These are phyloP conservation scores for Pleurotus eryngii DNA, from an alignment of 768 basidiomycete species.

Conservation along the genomic window DNA sequence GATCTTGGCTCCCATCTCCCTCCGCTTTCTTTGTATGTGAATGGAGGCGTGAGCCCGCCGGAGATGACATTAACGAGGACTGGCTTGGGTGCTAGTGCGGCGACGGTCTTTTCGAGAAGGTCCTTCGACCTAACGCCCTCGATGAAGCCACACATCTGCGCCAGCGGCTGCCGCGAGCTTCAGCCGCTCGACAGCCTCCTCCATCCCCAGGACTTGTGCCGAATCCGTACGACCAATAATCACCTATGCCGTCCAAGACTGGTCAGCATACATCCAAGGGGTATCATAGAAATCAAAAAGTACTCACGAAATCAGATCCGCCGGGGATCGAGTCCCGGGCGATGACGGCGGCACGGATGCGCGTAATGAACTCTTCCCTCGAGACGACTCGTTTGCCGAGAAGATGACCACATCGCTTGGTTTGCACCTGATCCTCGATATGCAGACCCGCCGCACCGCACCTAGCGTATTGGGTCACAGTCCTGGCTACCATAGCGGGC, in stretches of 20 bases:
- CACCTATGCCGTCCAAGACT: constrained; percentile 19
- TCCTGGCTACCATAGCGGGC: constrained; percentile 71
- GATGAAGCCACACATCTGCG: constrained; percentile 51
- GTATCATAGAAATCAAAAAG: no score
- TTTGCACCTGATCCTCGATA: constrained; percentile 82
- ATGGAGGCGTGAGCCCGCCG: constrained; percentile 48
- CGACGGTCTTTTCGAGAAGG: constrained; percentile 36
- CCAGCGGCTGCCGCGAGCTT: constrained; percentile 39
- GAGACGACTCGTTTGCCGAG: constrained; percentile 82
- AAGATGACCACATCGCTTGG: constrained; percentile 77
- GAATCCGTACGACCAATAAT: constrained; percentile 53
- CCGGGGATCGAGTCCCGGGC: constrained; percentile 79
- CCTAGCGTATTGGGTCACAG: constrained; percentile 62
- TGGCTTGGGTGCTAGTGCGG: constrained; percentile 23
- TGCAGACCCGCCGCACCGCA: constrained; percentile 74
- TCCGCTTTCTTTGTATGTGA: constrained; percentile 45
- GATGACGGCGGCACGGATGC: constrained; percentile 74
- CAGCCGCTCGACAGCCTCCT: constrained; percentile 44
- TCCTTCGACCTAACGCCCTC: constrained; percentile 48
- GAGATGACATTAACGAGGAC: constrained; percentile 48
- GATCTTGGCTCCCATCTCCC: constrained; percentile 43
- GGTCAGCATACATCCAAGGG: background rate
- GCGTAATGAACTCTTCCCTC: constrained; percentile 69
- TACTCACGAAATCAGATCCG: constrained; percentile 65
- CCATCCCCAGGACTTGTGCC: constrained; percentile 47